A percentile compares a stretch with the other conserved stretches of the same genome.
Evolutionary conservation across 2,329 filamentous ascomycete species (phyloP).

Genomic region (Penicillium sp.): DNA sequence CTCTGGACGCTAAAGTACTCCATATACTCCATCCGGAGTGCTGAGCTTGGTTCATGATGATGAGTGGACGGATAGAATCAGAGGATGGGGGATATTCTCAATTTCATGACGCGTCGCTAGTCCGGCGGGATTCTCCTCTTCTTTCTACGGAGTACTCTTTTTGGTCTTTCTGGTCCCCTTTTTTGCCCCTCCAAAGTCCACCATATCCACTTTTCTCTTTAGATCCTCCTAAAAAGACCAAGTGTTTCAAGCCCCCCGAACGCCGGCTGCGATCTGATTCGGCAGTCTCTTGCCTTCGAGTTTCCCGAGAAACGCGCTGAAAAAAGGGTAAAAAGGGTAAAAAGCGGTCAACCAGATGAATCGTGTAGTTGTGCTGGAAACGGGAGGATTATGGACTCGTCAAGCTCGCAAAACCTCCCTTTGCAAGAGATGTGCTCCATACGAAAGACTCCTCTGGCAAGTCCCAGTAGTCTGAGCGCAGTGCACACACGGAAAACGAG

Average conservation of each 20-base stretch:
- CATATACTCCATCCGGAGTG: not conserved
- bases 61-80: not conserved
- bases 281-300: slow-evolving; percentile 4
- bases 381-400: not conserved
- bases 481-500: slow-evolving; percentile 1
- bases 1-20: not conserved
- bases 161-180: not conserved
- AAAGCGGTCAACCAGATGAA: slow-evolving; percentile 18
- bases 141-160: not conserved
- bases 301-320: slow-evolving; percentile 33
- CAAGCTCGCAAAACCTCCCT: not conserved
- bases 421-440: not conserved
- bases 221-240: not conserved
- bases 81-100: slow-evolving; percentile 9
- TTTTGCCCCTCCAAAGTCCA: slow-evolving; percentile 7
- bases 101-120: slow-evolving; percentile 27
- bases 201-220: not conserved
- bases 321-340: slow-evolving; percentile 17
- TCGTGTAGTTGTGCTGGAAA: not conserved
- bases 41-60: slow-evolving; percentile 1
- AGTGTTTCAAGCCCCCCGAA: slow-evolving; percentile 6
- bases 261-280: slow-evolving; percentile 9
- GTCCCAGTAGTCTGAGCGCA: not conserved
- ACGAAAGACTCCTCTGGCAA: not conserved
- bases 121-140: not conserved